Conservation (phyloP, 2,329 filamentous ascomycete species). For the Monilinia vaccinii-corymbosi region DNA sequence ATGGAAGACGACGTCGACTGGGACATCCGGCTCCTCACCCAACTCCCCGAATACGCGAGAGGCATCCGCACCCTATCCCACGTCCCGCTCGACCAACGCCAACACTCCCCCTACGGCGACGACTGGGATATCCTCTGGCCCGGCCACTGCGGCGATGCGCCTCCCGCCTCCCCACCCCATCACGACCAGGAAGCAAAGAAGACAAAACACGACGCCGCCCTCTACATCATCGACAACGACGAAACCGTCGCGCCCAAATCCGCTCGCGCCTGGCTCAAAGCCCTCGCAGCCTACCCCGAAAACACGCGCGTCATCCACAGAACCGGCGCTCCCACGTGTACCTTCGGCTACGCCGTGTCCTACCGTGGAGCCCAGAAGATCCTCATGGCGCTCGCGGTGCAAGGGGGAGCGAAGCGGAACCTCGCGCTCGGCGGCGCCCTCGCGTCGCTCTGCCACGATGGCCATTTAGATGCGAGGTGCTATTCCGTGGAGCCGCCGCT, state of each 20-base stretch:
- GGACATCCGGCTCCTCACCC: conserved; percentile 32
- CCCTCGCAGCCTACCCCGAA: conserved; percentile 11
- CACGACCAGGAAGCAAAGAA: not conserved
- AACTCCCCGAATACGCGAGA: conserved; percentile 28
- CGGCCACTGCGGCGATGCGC: conserved; percentile 30
- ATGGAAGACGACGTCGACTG: conserved; percentile 38
- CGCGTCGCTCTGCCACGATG: conserved; percentile 28
- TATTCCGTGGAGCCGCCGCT: conserved; percentile 31
- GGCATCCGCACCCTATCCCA: conserved; percentile 11
- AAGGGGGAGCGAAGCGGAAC: conserved; percentile 18
- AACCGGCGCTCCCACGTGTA: conserved; percentile 26
- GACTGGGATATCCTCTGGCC: conserved; percentile 33
- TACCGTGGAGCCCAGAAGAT: conserved; percentile 41
- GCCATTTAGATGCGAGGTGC: conserved; percentile 28
- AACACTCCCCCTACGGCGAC: conserved; percentile 27
- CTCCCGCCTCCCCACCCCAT: not conserved
- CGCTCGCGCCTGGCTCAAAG: conserved; percentile 10
- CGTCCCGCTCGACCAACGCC: conserved; percentile 6
- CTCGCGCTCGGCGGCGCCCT: conserved; percentile 29
- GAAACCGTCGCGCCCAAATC: conserved; percentile 21
- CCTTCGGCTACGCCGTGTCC: conserved; percentile 31
- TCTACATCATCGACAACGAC: conserved; percentile 23
- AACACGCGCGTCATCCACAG: conserved; percentile 26
- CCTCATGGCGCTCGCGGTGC: conserved; percentile 46
- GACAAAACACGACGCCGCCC: not conserved